Conservation (phyloP, 2,329 filamentous ascomycete species). For the Neoscytalidium dimidiatum region DNA sequence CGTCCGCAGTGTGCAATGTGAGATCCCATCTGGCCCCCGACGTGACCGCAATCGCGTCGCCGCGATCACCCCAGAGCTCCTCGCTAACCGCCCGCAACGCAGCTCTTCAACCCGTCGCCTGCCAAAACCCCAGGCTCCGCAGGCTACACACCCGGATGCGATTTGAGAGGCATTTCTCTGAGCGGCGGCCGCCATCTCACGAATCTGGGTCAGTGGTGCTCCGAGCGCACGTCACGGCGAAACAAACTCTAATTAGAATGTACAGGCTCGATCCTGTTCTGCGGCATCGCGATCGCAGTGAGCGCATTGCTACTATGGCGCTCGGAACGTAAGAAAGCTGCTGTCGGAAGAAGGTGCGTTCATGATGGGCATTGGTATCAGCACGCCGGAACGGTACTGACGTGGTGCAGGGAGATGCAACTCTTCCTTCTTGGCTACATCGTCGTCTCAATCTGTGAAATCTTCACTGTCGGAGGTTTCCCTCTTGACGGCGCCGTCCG, state of each 20-base stretch:
- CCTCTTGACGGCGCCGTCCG: conserved; percentile 71
- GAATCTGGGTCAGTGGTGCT: conserved; percentile 71
- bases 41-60: conserved; percentile 7
- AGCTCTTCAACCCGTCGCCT: conserved; percentile 65
- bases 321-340: conserved; percentile 88
- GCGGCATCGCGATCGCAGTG: conserved; percentile 71
- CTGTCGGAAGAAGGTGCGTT: conserved; percentile 81
- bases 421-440: conserved; percentile 86
- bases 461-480: conserved; percentile 91
- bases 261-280: conserved; percentile 82
- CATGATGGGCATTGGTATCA: background rate
- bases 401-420: conserved; percentile 81
- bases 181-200: conserved; percentile 67
- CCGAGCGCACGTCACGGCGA: background rate
- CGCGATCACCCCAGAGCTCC: conserved; percentile 12
- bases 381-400: no score
- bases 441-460: conserved; percentile 88
- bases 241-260: conserved; percentile 31
- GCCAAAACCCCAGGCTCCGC: conserved; percentile 42
- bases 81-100: conserved; percentile 32
- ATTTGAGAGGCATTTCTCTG: conserved; percentile 73
- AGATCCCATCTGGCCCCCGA: conserved; percentile 24
- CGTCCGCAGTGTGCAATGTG: conserved; percentile 50
- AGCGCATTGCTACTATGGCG: conserved; percentile 70
- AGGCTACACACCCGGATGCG: conserved; percentile 57